Base-by-base conservation (phyloP, 2,329 filamentous ascomycete species). In the Botryotinia convoluta region DNA sequence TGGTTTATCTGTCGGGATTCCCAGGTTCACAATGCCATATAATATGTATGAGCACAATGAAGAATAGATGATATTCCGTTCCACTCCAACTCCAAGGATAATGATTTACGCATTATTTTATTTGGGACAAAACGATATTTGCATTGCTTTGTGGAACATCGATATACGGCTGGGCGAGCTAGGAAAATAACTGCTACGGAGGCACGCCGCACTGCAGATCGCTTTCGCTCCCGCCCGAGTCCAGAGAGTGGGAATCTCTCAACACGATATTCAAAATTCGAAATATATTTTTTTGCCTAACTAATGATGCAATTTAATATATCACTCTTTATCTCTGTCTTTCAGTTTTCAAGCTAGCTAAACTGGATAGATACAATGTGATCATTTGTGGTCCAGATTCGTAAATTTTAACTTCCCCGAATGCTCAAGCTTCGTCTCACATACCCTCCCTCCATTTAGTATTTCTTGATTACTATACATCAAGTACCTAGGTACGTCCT, bases 151-250 rank as follows among this genome's bases (percentile, higher is more conserved):
- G 69, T 71, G 69, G 69, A 48, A 35, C 60, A 54, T 37, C 44
- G 63, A 67, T 37, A 54, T 39, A 54, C 29, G 64, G 45, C 64
- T 51, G 64, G 63, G 63, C 7, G 44, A 48, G 59, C 70, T 67
- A 67, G 70, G 61, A 57, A 54, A 59, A 57, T 67, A 67, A 54
- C n/a, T 26, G 44, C 60, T 22, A 68, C 48, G 45, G 70, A 65
- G 51, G n/a, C n/a, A 57, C 51, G 51, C 51, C 51, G 51, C 70
- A 72, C 70, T 35, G 70, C 70, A 72, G 70, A 72, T 72, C 70
- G 26, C 69, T 37, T 29, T 72, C 61, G 20, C 29, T 59, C 61
- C 70, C 70, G 70, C 70, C 70, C 70, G 70, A 37, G 70, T 67
- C 61, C 70, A 48, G 61, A 72, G 70, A 35, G 61, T 51, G 63